These are phyloP conservation scores for Solanum pimpinellifolium DNA, from an alignment of 257 asterid species.

Conservation along the genomic window DNA sequence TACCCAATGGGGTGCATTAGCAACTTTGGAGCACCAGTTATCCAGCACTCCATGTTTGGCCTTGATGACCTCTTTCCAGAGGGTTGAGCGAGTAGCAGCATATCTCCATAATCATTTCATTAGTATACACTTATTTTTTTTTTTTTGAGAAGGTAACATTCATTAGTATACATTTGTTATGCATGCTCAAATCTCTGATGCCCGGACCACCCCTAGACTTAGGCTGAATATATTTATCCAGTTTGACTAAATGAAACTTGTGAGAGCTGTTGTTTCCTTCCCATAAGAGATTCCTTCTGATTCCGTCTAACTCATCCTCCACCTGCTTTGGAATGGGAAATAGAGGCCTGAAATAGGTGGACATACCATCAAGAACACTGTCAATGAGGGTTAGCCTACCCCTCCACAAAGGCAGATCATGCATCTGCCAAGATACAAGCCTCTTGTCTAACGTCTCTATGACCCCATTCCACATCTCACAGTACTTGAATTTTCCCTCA, in stretches of 20 bases:
- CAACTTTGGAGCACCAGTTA: neutral
- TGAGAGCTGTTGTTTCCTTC: neutral
- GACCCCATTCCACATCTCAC: neutral
- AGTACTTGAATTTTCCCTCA: neutral
- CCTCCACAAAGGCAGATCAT: neutral
- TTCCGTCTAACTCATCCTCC: neutral
- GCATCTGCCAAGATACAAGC: neutral
- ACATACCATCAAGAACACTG: neutral
- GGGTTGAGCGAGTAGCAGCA: neutral
- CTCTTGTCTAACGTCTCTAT: neutral
- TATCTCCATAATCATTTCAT: neutral
- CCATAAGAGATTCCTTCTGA: neutral
- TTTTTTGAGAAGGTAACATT: neutral
- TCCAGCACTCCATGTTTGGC: neutral
- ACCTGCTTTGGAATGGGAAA: neutral
- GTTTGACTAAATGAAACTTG: neutral
- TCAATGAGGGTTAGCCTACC: neutral
- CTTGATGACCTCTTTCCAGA: neutral
- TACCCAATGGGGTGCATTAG: neutral
- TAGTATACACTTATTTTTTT: neutral
- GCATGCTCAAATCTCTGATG: neutral
- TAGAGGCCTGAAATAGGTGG: neutral
- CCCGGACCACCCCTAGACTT: neutral
- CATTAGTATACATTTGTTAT: neutral
- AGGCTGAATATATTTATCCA: neutral